Evolutionary conservation across 768 basidiomycete genomes (phyloP), one percentile per base, ranked within the genome.

Genomic region (Kwoniella dejecticola): DNA sequence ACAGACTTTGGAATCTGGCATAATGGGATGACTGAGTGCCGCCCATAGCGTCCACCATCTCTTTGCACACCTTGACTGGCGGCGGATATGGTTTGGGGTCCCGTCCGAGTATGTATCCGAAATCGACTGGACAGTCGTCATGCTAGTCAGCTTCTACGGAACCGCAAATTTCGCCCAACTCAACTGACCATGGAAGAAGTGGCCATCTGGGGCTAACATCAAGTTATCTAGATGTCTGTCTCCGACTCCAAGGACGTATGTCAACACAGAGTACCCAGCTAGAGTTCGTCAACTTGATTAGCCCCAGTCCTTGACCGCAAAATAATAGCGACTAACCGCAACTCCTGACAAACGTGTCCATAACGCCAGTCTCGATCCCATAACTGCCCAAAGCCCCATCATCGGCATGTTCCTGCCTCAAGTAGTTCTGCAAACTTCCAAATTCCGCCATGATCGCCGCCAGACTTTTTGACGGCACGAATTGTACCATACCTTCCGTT

Each of bases 31-130:
- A 95, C 71, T 89, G 86, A 1, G 90, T 87, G 11, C 96, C 95
- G n/a, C 96, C 96, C 93, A 99, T 95, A 11, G 90, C 95, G 76
- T 99, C 96, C 0, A 98, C 91, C 96, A 98, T 99, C 76, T 98
- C 96, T 74, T 95, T 94, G 80, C 94, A 97, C 40, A 99, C 90
- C 77, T 99, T 99, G 67, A 98, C 94, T 12, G 93, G 90, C 5
- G 96, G 96, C 1, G 96, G 94, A 75, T 94, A 95, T 0, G 93
- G 91, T 73, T 99, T 98, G 0, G 96, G 96, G 75, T 98, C 96
- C 2, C 93, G 88, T 2, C 96, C 96, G 13, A 98, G 84, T 70
- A 98, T 98, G 79, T 97, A 99, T 1, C 96, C 95, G 73, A 98
- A 99, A 76, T 98, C 96, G 64, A 98, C 96, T 95, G 74, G 2